These are phyloP conservation scores for Euphorbia celastroides DNA, from an alignment of 441 rosid species.

Conservation along the genomic window DNA sequence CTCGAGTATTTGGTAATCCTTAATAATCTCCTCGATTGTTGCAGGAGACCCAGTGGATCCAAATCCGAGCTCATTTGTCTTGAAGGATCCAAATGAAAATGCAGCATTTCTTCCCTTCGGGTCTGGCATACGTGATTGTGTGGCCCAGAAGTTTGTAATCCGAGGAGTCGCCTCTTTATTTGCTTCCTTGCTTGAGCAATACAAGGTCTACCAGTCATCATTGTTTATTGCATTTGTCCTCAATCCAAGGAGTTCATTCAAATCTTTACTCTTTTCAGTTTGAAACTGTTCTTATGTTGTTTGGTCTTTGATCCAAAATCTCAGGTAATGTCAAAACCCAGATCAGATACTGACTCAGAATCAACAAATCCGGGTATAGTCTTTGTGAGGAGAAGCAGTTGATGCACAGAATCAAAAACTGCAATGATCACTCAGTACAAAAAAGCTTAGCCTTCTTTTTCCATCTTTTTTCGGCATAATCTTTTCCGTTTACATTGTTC, in stretches of 20 bases:
- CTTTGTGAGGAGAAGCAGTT: conserved; percentile 34
- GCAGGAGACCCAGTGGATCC: conserved; percentile 21
- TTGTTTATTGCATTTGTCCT: too few species aligned
- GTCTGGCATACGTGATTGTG: conserved; percentile 49
- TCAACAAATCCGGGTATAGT: conserved; percentile 26
- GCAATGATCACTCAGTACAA: background rate
- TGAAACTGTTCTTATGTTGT: background rate
- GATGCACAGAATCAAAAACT: conserved; percentile 5
- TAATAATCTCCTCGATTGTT: conserved; percentile 18
- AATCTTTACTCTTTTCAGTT: background rate
- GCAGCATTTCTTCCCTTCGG: conserved; percentile 58
- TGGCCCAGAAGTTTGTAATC: conserved; percentile 47
- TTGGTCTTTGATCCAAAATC: conserved; percentile 3
- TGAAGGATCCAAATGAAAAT: conserved; percentile 43
- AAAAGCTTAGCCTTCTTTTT: background rate
- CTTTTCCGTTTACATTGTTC: conserved; percentile 7
- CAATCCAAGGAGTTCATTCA: too few species aligned
- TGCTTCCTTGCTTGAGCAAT: conserved; percentile 45
- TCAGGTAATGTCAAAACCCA: conserved; percentile 35
- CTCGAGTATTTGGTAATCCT: background rate
- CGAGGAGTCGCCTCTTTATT: conserved; percentile 43
- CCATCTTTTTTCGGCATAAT: background rate
- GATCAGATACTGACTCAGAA: conserved; percentile 25
- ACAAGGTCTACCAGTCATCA: conserved; percentile 36
- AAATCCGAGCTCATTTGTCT: conserved; percentile 18